These are phyloP conservation scores for Zasmidium cellare DNA, from an alignment of 2,329 filamentous ascomycete species.

Conservation along the genomic window DNA sequence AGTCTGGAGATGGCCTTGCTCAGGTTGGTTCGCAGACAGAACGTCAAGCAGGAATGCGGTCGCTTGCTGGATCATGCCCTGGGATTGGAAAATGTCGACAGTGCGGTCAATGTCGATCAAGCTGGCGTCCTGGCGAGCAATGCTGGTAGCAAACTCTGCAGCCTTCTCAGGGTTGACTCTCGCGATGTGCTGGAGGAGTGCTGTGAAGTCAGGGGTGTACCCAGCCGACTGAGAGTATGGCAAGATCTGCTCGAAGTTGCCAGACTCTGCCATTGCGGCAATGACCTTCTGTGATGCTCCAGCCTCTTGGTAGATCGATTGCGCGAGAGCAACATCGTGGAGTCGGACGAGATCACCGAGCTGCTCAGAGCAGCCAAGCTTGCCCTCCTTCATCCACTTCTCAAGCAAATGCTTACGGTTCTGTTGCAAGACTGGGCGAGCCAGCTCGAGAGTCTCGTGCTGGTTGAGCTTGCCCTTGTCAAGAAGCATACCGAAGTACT, in stretches of 20 bases:
- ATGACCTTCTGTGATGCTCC: conserved; percentile 92
- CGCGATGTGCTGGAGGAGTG: conserved; percentile 87
- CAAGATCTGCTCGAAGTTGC: conserved; percentile 95
- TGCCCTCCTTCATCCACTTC: conserved; percentile 97
- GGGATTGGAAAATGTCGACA: conserved; percentile 96
- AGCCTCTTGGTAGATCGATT: conserved; percentile 87
- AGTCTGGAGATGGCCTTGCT: conserved; percentile 91
- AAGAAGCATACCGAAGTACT: conserved; percentile 96
- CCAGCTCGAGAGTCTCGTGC: conserved; percentile 91
- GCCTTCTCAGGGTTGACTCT: conserved; percentile 82
- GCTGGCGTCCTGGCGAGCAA: conserved; percentile 85
- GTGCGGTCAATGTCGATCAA: conserved; percentile 91
- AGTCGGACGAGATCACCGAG: conserved; percentile 90
- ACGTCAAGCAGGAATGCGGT: conserved; percentile 98
- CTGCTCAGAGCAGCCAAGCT: conserved; percentile 94
- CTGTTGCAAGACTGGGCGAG: conserved; percentile 87
- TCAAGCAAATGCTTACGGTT: conserved; percentile 94
- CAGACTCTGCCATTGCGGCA: conserved; percentile 89
- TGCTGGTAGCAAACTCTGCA: conserved; percentile 86
- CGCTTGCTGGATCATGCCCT: conserved; percentile 95
- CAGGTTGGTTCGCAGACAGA: conserved; percentile 89
- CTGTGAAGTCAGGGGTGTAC: conserved; percentile 94
- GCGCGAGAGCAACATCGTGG: conserved; percentile 83
- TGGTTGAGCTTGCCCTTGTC: conserved; percentile 93
- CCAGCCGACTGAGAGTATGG: conserved; percentile 82